Conservation (phyloP, 441 rosid species). For the Populus tomentosa region DNA sequence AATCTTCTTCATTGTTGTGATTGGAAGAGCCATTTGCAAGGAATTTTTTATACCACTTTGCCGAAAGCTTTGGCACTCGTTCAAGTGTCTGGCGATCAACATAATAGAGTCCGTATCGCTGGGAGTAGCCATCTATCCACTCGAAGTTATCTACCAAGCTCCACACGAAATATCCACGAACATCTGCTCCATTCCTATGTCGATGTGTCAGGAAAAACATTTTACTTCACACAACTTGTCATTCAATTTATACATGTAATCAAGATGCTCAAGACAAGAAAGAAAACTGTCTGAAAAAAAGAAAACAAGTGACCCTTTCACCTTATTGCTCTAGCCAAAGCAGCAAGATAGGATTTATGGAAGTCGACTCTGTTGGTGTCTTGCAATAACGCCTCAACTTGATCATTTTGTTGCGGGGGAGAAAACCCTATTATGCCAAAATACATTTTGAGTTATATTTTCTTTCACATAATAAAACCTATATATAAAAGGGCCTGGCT, state of each 20-base stretch:
- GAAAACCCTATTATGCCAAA: conserved; percentile 24
- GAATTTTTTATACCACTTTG: conserved; percentile 35
- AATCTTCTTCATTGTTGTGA: neutral
- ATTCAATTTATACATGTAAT: neutral
- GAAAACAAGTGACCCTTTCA: neutral
- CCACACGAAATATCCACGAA: conserved; percentile 43
- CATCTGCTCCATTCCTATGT: conserved; percentile 42
- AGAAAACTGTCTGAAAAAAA: neutral
- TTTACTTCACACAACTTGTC: neutral
- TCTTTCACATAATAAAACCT: neutral
- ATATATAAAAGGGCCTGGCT: too few relatives aligned
- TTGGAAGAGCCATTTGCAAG: conserved; percentile 10
- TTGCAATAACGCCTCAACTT: conserved; percentile 10
- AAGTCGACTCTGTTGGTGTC: conserved; percentile 30
- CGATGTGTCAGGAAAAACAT: neutral
- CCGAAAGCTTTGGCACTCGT: conserved; percentile 39
- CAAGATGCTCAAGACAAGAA: neutral
- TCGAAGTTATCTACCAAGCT: conserved; percentile 45
- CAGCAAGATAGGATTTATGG: conserved; percentile 33
- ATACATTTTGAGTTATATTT: neutral
- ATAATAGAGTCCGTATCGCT: conserved; percentile 27
- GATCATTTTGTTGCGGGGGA: conserved; percentile 11
- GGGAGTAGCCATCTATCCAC: conserved; percentile 34
- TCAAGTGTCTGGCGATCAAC: conserved; percentile 31
- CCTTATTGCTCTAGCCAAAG: conserved; percentile 36